Percentiles rank a stretch among this genome's conserved stretches.
phyloP scores from a whole-genome alignment of 2,329 filamentous ascomycete genomes.

The Aspergillus sp. region DNA sequence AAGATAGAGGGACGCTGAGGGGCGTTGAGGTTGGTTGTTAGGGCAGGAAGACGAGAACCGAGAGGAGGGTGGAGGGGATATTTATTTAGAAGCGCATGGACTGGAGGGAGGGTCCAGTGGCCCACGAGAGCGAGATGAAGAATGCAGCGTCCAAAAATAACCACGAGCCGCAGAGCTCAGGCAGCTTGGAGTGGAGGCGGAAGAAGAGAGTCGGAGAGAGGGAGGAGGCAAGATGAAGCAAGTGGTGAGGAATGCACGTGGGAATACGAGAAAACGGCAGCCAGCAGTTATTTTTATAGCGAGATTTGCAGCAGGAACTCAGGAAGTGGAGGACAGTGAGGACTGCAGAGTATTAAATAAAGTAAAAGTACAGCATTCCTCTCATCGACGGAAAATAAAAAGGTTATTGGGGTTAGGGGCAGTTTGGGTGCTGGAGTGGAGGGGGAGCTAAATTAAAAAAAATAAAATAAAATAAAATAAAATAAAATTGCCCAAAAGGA shows the following conservation, averaged over 20 bases:
- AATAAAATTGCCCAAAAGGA: background rate
- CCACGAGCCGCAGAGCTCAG: slow-evolving; percentile 6
- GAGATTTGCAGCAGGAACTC: slow-evolving; percentile 6
- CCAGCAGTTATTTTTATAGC: slow-evolving; percentile 12
- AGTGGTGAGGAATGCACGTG: slow-evolving; percentile 23
- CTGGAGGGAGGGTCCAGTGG: background rate
- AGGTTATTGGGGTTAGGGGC: background rate
- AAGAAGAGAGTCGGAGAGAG: slow-evolving; percentile 10
- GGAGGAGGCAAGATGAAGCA: slow-evolving; percentile 17
- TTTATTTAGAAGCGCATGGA: slow-evolving; percentile 4
- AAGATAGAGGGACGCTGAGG: background rate
- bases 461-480: slow-evolving; percentile 3
- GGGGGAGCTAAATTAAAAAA: background rate
- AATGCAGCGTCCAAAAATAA: slow-evolving; percentile 18
- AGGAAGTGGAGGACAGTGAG: background rate
- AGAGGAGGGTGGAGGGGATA: slow-evolving; percentile 3
- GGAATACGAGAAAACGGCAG: slow-evolving; percentile 29
- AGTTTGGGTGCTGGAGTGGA: background rate
- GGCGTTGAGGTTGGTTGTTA: background rate
- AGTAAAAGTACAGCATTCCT: background rate
- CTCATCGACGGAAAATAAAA: background rate
- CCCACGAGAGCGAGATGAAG: background rate
- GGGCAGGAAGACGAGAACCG: background rate
- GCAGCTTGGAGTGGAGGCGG: background rate
- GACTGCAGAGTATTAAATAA: background rate